Base-by-base conservation (phyloP, 345 rosid species). In the Ricinus communis region DNA sequence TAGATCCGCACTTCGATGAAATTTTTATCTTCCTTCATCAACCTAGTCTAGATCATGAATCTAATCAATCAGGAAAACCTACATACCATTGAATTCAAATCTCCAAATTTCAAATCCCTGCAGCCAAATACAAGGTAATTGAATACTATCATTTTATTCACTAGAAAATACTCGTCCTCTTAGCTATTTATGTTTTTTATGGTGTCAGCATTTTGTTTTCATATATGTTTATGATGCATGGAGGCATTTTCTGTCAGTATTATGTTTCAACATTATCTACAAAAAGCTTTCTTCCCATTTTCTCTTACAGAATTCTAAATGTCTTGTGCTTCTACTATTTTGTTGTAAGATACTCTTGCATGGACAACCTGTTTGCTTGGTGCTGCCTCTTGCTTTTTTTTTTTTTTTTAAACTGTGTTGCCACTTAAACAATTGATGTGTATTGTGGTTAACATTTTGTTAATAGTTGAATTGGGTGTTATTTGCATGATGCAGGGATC, bases 401-500 rank as follows among this genome's bases (percentile, higher is more conserved):
- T 53, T 8, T 5, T 49, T n/a, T 15, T 6, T 1, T 16, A 18
- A 18, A 49, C 5, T 15, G n/a, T 49, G n/a, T 19, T 9, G 55
- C 6, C 6, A 15, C 43, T 43, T 11, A 43, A 21, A 21, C 27
- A 53, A 8, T 53, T 53, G 57, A 53, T 21, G 25, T 11, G 5
- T n/a, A 8, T 53, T 21, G 2, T 53, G 4, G 25, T 21, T 53
- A 10, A 0, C 33, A 5, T 54, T 41, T 10, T 75, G 14, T 53
- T 28, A 7, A 5, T 10, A 45, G 8, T 18, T 47, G 24, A 36
- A 53, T 43, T 22, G 62, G 45, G 5, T 62, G 10, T 61, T 31
- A 62, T 56, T 43, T 76, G 43, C 43, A 9, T 38, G 51, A 49
- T 69, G 50, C 83, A 92, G 97, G 97, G 92, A 73, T 84, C 95